Conservation (phyloP, 2,329 filamentous ascomycete species). For the Claviceps cyperi region DNA sequence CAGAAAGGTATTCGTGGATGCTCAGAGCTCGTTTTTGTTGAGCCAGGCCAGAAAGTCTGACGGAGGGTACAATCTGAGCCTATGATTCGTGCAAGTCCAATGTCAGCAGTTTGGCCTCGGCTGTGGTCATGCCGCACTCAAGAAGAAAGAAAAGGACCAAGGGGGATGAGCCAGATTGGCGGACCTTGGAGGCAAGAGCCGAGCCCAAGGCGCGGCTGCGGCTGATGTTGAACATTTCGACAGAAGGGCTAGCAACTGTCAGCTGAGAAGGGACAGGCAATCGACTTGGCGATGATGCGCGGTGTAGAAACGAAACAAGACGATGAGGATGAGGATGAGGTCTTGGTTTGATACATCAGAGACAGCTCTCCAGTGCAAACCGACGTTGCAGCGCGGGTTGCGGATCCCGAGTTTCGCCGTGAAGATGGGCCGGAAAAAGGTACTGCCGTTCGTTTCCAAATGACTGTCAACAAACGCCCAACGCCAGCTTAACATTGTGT, state of each 20-base stretch:
- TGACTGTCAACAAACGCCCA: too few relatives aligned
- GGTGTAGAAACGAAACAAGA: background rate
- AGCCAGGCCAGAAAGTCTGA: conserved; percentile 47
- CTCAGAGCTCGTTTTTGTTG: conserved; percentile 82
- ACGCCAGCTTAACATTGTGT: too few relatives aligned
- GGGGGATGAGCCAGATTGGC: conserved; percentile 13
- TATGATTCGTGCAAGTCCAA: conserved; percentile 3
- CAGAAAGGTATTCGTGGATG: conserved; percentile 97
- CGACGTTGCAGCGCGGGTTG: conserved; percentile 6
- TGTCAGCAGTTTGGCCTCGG: conserved; percentile 5
- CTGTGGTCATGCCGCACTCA: conserved; percentile 2
- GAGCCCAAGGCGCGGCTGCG: conserved; percentile 69
- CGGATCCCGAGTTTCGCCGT: conserved; percentile 10
- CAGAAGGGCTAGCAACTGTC: conserved; percentile 7
- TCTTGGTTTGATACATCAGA: conserved; percentile 3
- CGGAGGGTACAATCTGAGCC: conserved; percentile 26
- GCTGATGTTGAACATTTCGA: conserved; percentile 75
- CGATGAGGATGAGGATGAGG: conserved; percentile 3
- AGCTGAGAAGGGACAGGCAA: conserved; percentile 7
- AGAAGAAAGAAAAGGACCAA: conserved; percentile 4
- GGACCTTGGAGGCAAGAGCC: conserved; percentile 65
- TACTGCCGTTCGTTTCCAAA: background rate
- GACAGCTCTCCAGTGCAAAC: conserved; percentile 10
- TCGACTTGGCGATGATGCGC: conserved; percentile 7
- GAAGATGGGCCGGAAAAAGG: conserved; percentile 7